Evolutionary conservation across 768 basidiomycete species (phyloP).

Genomic region (Coprinopsis strossmayeri): DNA sequence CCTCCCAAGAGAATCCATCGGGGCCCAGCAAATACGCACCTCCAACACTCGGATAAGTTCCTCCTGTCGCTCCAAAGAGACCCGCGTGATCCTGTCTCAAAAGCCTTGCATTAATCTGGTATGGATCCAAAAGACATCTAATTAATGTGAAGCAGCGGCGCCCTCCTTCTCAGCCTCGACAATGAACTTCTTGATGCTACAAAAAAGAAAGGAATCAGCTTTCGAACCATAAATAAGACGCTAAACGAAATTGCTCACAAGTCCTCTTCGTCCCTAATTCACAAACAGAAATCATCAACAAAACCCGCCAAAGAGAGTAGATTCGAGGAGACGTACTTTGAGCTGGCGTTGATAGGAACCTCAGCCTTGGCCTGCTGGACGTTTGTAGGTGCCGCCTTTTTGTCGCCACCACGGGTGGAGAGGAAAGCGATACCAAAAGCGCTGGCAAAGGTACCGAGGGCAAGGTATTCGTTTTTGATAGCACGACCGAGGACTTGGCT

Average conservation of each 20-base stretch:
- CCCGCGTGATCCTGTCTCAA: too few species aligned
- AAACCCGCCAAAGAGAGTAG: constrained; percentile 2
- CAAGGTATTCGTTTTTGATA: constrained; percentile 77
- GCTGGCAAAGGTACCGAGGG: constrained; percentile 56
- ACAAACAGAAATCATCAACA: constrained; percentile 5
- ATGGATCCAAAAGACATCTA: not conserved
- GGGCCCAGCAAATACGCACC: too few species aligned
- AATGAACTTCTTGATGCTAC: constrained; percentile 73
- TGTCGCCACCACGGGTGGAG: constrained; percentile 52
- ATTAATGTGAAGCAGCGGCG: constrained; percentile 18
- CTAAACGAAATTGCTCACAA: constrained; percentile 55
- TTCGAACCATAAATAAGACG: too few species aligned
- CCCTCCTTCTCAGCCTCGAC: constrained; percentile 77
- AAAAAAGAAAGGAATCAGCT: too few species aligned
- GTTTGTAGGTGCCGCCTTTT: constrained; percentile 36
- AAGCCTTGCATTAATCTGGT: not conserved
- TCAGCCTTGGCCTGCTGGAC: constrained; percentile 54
- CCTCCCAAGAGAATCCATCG: too few species aligned
- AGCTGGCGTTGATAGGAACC: constrained; percentile 59
- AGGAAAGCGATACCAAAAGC: constrained; percentile 49
- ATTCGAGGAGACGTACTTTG: constrained; percentile 46
- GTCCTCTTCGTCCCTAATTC: constrained; percentile 69
- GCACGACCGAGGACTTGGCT: constrained; percentile 76
- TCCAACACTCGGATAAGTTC: too few species aligned
- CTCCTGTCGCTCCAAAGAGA: too few species aligned